phyloP scores from a whole-genome alignment of 2,329 filamentous ascomycete species.

The Emergomyces orientalis region DNA sequence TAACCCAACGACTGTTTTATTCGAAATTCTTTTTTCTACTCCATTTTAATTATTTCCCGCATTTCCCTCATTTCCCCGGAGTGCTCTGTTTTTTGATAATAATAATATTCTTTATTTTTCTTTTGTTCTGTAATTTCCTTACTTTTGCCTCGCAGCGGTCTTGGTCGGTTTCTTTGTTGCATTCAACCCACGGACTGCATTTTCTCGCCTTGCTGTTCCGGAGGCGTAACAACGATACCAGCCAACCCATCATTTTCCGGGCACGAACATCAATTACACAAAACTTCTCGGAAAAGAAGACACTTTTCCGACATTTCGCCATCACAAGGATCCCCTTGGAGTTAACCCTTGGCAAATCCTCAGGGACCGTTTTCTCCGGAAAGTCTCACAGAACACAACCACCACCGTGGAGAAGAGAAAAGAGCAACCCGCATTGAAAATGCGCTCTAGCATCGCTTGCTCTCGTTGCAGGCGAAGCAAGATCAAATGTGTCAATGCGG shows the following conservation, averaged over 20 bases:
- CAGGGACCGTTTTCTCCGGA: not conserved
- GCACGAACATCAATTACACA: not conserved
- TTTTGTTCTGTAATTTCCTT: slow-evolving; percentile 6
- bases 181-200: slow-evolving; percentile 5
- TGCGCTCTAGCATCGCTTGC: slow-evolving; percentile 75
- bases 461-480: slow-evolving; percentile 67
- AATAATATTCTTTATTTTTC: slow-evolving; percentile 1
- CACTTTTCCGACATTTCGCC: not conserved
- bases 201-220: not conserved
- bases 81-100: not conserved
- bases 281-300: not conserved
- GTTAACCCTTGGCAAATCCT: not conserved
- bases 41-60: slow-evolving; percentile 14
- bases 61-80: slow-evolving; percentile 6
- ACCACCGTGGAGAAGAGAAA: slow-evolving; percentile 18
- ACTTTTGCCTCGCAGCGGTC: slow-evolving; percentile 1
- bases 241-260: slow-evolving; percentile 9
- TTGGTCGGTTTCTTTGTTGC: slow-evolving; percentile 5
- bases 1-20: not conserved
- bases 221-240: not conserved
- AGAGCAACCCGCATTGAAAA: slow-evolving; percentile 34
- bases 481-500: slow-evolving; percentile 77
- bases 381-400: not conserved
- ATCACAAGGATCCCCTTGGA: not conserved
- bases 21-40: slow-evolving; percentile 17